These are phyloP conservation scores for Chalciporus pseudorubinellus DNA, from an alignment of 768 basidiomycete species.

Conservation along the genomic window DNA sequence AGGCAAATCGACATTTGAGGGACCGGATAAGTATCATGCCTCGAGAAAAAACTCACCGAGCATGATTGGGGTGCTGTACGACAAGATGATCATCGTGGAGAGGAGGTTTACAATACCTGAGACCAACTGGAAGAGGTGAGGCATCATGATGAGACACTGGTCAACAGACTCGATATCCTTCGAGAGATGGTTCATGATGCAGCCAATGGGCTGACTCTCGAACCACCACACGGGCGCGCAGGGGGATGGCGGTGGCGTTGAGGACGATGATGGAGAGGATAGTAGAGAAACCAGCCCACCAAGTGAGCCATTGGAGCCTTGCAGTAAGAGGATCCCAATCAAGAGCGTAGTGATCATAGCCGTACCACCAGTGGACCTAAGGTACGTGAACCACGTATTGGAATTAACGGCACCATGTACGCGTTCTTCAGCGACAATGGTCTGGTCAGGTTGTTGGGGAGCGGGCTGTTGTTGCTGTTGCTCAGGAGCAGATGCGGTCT, in stretches of 20 bases:
- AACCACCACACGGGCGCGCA: conserved; percentile 30
- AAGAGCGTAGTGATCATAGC: conserved; percentile 19
- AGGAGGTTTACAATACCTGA: conserved; percentile 24
- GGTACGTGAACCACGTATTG: conserved; percentile 31
- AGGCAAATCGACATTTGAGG: too few species aligned
- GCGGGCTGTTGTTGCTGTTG: conserved; percentile 14
- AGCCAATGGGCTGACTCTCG: conserved; percentile 38
- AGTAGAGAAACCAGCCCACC: conserved; percentile 26
- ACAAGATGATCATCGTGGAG: conserved; percentile 23
- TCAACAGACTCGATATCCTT: conserved; percentile 41
- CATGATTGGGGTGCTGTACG: conserved; percentile 30
- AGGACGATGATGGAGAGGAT: conserved; percentile 21
- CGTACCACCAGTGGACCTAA: conserved; percentile 28
- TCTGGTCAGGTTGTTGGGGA: conserved; percentile 10
- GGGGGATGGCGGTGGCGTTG: conserved; percentile 23
- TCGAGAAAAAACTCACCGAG: conserved; percentile 3
- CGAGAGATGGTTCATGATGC: conserved; percentile 48
- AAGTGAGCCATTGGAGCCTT: conserved; percentile 30
- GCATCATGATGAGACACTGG: conserved; percentile 35
- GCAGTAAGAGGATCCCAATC: conserved; percentile 20
- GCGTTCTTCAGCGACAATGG: conserved; percentile 28
- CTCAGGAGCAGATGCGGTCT: conserved; percentile 10
- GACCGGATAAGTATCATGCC: too few species aligned
- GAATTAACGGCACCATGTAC: conserved; percentile 20
- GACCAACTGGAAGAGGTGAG: conserved; percentile 28